phyloP scores from a whole-genome alignment of 148 eudicot genomes.

The Rhododendron williamsianum region DNA sequence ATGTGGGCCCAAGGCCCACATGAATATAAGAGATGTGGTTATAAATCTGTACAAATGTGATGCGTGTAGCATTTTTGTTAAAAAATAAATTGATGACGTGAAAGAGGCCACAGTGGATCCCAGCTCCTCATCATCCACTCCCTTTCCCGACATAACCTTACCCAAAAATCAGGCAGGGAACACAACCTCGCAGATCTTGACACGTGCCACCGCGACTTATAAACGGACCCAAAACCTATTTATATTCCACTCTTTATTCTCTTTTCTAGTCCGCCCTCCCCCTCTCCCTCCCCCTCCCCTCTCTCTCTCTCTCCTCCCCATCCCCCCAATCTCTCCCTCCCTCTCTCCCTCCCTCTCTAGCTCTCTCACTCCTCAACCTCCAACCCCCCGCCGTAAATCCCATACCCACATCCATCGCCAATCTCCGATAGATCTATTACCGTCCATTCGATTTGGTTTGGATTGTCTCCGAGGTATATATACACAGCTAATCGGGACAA shows the following conservation, averaged over 20 bases:
- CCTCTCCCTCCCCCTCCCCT: not conserved
- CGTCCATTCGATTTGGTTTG: not conserved
- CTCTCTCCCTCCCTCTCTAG: constrained; percentile 6
- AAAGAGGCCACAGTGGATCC: no score
- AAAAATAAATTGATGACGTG: no score
- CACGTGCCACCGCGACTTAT: constrained; percentile 20
- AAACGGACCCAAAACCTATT: constrained; percentile 95
- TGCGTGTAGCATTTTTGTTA: no score
- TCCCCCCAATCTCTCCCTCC: not conserved
- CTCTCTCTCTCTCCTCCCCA: not conserved
- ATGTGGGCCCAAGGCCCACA: no score
- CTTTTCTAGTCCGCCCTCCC: constrained; percentile 36
- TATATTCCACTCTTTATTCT: constrained; percentile 63
- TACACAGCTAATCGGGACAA: constrained; percentile 4
- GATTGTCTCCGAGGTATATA: not conserved
- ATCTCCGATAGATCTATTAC: not conserved
- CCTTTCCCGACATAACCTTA: not conserved
- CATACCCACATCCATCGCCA: not conserved
- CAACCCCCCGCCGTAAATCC: not conserved
- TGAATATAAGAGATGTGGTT: no score
- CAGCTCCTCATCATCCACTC: not conserved
- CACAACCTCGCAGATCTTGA: not conserved
- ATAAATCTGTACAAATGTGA: no score
- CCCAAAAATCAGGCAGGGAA: no score
- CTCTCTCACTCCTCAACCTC: constrained; percentile 2